Conservation (phyloP, 1,284 basidiomycete species). For the Ceratorhiza oryzae-sativae region DNA sequence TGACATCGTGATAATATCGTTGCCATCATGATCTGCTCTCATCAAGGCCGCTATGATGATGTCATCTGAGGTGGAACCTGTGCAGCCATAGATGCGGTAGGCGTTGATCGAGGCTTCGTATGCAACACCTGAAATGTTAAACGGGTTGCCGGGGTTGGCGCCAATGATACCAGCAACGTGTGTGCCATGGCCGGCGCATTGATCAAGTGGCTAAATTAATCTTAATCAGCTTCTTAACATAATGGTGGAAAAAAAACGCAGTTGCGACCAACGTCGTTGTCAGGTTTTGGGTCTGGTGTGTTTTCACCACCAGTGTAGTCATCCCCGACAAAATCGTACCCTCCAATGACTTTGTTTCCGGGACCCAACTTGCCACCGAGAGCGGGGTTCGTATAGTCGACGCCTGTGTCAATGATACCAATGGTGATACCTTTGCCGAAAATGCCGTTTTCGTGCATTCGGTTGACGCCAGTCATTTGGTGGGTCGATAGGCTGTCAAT, state of each 20-base stretch:
- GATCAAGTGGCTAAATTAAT: conserved; percentile 46
- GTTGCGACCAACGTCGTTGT: conserved; percentile 6
- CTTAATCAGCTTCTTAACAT: not conserved
- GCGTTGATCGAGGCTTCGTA: conserved; percentile 39
- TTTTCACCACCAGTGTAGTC: not conserved
- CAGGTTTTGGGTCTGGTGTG: not conserved
- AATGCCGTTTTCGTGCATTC: conserved; percentile 55
- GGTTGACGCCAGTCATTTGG: conserved; percentile 48
- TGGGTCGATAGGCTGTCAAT: conserved; percentile 40
- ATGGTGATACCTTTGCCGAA: conserved; percentile 56
- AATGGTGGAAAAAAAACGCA: not conserved
- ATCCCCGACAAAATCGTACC: conserved; percentile 56
- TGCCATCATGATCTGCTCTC: conserved; percentile 47
- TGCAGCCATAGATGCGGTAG: conserved; percentile 41
- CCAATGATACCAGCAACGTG: too few relatives aligned
- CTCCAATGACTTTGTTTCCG: conserved; percentile 52
- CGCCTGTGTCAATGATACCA: conserved; percentile 55
- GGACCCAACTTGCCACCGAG: conserved; percentile 56
- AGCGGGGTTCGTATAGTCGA: conserved; percentile 56
- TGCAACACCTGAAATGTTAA: conserved; percentile 45
- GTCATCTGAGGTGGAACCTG: conserved; percentile 27
- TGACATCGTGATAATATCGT: conserved; percentile 56
- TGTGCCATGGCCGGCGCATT: conserved; percentile 53
- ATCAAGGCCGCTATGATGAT: conserved; percentile 42
- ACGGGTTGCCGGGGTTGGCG: conserved; percentile 48